A percentile compares a stretch with the other conserved stretches of the same genome.
These are phyloP conservation scores for Fraxinus sp. DNA, from an alignment of 305 asterid species.

Conservation along the genomic window DNA sequence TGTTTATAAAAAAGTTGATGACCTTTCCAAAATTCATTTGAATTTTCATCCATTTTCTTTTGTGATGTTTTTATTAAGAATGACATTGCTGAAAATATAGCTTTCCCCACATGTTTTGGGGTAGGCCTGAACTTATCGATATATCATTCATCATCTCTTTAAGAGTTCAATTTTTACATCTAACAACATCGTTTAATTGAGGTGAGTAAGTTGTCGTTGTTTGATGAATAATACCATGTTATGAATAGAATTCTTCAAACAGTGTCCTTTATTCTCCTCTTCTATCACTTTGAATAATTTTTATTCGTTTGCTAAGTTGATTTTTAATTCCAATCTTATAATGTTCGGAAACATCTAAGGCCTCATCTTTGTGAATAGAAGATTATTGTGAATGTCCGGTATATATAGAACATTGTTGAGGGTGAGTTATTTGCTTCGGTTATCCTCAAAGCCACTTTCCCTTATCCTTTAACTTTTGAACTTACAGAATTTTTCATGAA, in stretches of 20 bases:
- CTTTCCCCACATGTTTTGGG: background rate
- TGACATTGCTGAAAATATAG: background rate
- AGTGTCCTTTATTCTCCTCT: background rate
- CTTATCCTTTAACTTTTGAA: background rate
- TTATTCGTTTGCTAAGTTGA: background rate
- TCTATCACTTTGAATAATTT: background rate
- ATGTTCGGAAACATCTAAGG: background rate
- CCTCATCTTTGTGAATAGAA: background rate
- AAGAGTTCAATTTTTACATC: too few relatives aligned
- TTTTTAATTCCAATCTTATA: too few relatives aligned
- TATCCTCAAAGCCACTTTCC: background rate
- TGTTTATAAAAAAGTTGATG: too few relatives aligned
- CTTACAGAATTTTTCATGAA: background rate
- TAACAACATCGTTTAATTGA: too few relatives aligned
- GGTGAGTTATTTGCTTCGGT: background rate
- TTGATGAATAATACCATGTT: background rate
- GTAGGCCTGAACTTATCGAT: background rate
- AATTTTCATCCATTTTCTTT: background rate
- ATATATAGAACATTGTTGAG: background rate
- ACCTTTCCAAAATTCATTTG: background rate
- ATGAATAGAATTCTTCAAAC: too few relatives aligned
- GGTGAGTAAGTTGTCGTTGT: background rate
- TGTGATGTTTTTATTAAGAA: too few relatives aligned
- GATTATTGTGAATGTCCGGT: background rate
- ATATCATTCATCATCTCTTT: background rate